Conservation (phyloP, 495 filamentous ascomycete genomes). For the Tetracladium marchalianum region DNA sequence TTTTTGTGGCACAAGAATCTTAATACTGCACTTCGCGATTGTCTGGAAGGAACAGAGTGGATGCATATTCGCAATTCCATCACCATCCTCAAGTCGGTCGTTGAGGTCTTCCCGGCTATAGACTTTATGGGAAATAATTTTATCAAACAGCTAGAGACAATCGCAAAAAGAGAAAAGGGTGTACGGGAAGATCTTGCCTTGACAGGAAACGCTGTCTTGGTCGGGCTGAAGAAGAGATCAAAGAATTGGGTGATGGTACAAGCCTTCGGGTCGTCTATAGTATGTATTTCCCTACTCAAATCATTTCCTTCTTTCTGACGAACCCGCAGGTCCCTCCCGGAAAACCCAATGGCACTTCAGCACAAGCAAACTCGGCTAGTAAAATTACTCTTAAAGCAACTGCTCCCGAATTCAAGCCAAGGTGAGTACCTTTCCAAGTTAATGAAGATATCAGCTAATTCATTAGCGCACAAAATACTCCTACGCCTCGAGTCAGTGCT, state of each 20-base stretch:
- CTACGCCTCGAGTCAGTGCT: slow-evolving; percentile 25
- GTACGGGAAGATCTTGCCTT: slow-evolving; percentile 82
- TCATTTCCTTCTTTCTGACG: slow-evolving; percentile 4
- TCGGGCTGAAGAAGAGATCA: slow-evolving; percentile 68
- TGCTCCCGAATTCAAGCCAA: slow-evolving; percentile 38
- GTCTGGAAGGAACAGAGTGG: slow-evolving; percentile 75
- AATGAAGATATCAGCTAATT: slow-evolving; percentile 4
- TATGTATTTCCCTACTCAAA: slow-evolving; percentile 26
- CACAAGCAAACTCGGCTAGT: background rate
- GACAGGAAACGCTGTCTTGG: slow-evolving; percentile 73
- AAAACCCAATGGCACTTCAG: slow-evolving; percentile 14
- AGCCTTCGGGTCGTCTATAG: slow-evolving; percentile 51
- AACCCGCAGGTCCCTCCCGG: slow-evolving; percentile 2
- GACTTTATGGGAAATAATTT: slow-evolving; percentile 78
- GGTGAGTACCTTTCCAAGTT: slow-evolving; percentile 3
- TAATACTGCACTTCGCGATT: slow-evolving; percentile 62
- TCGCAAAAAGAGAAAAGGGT: slow-evolving; percentile 66
- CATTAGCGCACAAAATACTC: slow-evolving; percentile 15
- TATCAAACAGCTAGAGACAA: slow-evolving; percentile 55
- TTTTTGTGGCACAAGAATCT: slow-evolving; percentile 85
- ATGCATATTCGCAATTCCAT: slow-evolving; percentile 98
- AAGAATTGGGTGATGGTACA: slow-evolving; percentile 80
- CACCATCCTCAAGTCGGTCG: slow-evolving; percentile 72
- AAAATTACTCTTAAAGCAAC: slow-evolving; percentile 21
- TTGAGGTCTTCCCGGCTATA: slow-evolving; percentile 73